Conservation (phyloP, 2,329 filamentous ascomycete species). For the Hawksworthiomyces lignivorus region DNA sequence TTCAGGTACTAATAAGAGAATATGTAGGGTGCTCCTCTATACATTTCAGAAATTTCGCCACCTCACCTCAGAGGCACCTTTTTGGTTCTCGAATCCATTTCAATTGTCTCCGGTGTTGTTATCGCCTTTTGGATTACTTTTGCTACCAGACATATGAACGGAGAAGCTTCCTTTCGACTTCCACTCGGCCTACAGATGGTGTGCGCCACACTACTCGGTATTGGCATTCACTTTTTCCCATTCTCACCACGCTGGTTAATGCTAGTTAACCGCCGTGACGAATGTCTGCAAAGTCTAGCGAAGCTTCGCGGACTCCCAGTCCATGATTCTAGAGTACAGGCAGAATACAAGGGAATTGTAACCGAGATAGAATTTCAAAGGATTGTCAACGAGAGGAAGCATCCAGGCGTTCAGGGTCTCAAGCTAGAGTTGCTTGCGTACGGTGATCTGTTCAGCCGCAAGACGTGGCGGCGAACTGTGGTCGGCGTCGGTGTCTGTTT, state of each 20-base stretch:
- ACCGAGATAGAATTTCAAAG: conserved; percentile 1
- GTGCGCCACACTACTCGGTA: background rate
- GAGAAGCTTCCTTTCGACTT: background rate
- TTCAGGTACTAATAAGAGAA: no score
- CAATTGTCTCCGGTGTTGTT: conserved; percentile 31
- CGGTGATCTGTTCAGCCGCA: no score
- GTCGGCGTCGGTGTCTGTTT: background rate
- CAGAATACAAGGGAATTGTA: conserved; percentile 1
- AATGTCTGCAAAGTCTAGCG: conserved; percentile 13
- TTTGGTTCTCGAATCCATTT: background rate
- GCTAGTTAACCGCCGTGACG: conserved; percentile 6
- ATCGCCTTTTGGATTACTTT: conserved; percentile 35
- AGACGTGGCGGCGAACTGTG: background rate
- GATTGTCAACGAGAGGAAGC: no score
- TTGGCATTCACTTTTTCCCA: conserved; percentile 1
- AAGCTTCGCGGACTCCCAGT: background rate
- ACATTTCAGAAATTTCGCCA: conserved; percentile 10
- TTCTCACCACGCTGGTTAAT: conserved; percentile 10
- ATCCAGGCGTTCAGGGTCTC: background rate
- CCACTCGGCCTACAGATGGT: conserved; percentile 5
- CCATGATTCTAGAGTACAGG: background rate
- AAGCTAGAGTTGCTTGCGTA: background rate
- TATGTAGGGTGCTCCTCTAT: no score
- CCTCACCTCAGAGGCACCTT: conserved; percentile 10
- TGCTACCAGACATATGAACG: conserved; percentile 19